Evolutionary conservation across 2,329 filamentous ascomycete species (phyloP).

Genomic region (Atkinsonella hypoxylon): DNA sequence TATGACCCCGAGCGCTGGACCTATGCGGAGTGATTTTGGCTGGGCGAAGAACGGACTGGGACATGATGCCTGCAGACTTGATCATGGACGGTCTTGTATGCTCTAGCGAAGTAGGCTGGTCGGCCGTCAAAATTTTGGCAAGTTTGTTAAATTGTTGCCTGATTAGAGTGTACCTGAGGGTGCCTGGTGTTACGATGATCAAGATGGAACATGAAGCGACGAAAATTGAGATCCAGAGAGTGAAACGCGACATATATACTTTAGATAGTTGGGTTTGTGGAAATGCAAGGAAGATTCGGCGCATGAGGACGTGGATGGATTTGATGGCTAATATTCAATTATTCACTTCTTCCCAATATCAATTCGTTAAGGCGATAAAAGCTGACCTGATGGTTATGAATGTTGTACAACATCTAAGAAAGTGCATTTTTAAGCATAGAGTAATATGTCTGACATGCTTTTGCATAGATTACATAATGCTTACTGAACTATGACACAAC

Average conservation of each 20-base stretch:
- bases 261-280: not conserved
- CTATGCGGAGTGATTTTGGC: constrained; percentile 65
- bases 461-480: constrained; percentile 3
- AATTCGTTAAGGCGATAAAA: not conserved
- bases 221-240: constrained; percentile 22
- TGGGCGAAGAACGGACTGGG: constrained; percentile 46
- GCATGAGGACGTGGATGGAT: constrained; percentile 3
- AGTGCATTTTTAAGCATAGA: no score
- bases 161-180: constrained; percentile 6
- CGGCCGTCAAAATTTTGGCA: constrained; percentile 1
- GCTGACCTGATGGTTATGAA: constrained; percentile 8
- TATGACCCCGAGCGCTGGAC: constrained; percentile 60
- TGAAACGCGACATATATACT: constrained; percentile 29
- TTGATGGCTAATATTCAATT: not conserved
- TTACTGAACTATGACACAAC: not conserved
- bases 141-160: constrained; percentile 7
- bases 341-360: not conserved
- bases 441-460: not conserved
- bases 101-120: not conserved
- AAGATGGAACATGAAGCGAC: constrained; percentile 26
- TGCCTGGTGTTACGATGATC: constrained; percentile 16
- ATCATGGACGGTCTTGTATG: constrained; percentile 15
- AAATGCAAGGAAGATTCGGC: constrained; percentile 16
- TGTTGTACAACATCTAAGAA: not conserved
- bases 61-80: constrained; percentile 38